These are phyloP conservation scores for Xylariomycetidae sp. DNA, from an alignment of 2,329 filamentous ascomycete genomes.

Conservation along the genomic window DNA sequence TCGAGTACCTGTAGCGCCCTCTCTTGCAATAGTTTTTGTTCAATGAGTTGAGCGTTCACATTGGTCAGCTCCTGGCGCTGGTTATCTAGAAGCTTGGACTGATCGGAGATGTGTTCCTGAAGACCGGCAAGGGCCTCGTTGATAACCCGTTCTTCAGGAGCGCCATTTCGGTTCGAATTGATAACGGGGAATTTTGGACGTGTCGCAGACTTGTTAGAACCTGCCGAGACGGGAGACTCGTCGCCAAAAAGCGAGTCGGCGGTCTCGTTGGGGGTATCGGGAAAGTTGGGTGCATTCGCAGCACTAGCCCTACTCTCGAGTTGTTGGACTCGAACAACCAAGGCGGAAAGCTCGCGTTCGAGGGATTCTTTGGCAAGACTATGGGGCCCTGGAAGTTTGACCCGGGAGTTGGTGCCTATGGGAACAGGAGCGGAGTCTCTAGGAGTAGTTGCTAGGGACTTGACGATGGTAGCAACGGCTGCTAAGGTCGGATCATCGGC, in stretches of 20 bases:
- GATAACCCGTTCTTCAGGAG: conserved; percentile 32
- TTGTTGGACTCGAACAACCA: conserved; percentile 72
- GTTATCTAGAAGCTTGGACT: conserved; percentile 85
- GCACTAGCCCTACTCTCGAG: conserved; percentile 74
- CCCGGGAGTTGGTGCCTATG: conserved; percentile 40
- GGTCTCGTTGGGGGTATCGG: conserved; percentile 77
- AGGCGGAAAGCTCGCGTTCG: conserved; percentile 76
- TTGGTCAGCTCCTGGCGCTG: conserved; percentile 82
- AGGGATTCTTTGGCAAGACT: conserved; percentile 71
- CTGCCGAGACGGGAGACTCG: conserved; percentile 41
- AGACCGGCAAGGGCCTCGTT: conserved; percentile 82
- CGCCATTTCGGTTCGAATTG: conserved; percentile 31
- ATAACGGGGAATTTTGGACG: conserved; percentile 43
- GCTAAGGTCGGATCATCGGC: conserved; percentile 52
- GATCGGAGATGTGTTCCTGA: conserved; percentile 86
- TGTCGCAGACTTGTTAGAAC: conserved; percentile 32
- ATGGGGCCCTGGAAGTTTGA: conserved; percentile 73
- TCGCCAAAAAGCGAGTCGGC: conserved; percentile 60
- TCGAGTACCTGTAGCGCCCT: conserved; percentile 78
- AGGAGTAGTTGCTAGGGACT: conserved; percentile 44
- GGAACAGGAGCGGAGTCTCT: conserved; percentile 34
- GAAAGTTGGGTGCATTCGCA: conserved; percentile 55
- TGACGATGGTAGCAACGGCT: conserved; percentile 50
- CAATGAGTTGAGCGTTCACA: conserved; percentile 78
- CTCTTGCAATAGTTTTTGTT: conserved; percentile 82